Conservation (phyloP, 73 alveolate species). For the Paramecium pentaurelia region DNA sequence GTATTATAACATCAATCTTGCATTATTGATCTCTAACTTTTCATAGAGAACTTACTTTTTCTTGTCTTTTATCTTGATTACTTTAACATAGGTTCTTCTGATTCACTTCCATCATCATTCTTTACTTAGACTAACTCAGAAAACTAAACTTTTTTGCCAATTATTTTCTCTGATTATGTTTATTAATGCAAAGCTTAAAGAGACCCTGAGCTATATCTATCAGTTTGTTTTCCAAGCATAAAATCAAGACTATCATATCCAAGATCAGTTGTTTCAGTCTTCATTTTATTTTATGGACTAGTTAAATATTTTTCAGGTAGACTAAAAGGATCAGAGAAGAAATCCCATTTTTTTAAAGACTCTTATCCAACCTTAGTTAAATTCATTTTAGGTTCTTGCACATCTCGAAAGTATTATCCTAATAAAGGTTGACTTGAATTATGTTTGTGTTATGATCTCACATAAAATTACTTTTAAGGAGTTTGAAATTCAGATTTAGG, state of each 20-base stretch:
- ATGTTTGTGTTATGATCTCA: neutral
- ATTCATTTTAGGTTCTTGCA: neutral
- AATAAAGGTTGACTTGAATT: neutral
- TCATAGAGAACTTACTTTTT: neutral
- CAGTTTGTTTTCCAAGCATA: neutral
- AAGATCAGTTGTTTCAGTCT: neutral
- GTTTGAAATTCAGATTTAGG: neutral
- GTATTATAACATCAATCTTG: neutral
- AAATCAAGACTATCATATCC: neutral
- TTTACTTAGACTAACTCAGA: neutral
- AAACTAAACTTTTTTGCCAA: neutral
- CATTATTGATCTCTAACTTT: neutral
- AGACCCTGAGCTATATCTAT: neutral
- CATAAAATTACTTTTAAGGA: neutral
- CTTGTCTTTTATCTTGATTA: neutral
- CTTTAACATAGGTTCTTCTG: neutral
- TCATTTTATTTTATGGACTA: neutral
- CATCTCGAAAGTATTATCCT: neutral
- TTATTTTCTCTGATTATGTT: neutral
- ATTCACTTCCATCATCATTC: constrained; percentile 22
- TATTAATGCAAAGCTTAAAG: neutral
- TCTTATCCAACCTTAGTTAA: neutral
- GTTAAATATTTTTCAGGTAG: constrained; percentile 32
- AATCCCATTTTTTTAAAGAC: neutral
- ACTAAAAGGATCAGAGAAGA: constrained; percentile 43